phyloP scores from a whole-genome alignment of 768 basidiomycete species.

The Termitomyces eurrhizus region DNA sequence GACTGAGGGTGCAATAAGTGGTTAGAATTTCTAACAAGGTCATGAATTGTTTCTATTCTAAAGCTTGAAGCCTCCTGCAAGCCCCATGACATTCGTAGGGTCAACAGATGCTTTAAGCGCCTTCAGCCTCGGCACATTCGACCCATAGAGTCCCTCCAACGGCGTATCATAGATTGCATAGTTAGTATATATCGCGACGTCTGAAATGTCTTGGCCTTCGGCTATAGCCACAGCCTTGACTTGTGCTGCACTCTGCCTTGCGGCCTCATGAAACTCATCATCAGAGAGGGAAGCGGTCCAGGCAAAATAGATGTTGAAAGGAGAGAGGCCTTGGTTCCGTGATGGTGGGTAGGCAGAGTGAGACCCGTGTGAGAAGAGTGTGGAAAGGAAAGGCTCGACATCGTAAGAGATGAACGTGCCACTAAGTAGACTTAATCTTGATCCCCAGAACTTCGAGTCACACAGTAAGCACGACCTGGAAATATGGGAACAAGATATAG shows the following conservation, averaged over 20 bases:
- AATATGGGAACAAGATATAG: neutral
- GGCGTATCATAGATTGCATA: constrained; percentile 55
- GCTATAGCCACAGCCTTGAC: constrained; percentile 35
- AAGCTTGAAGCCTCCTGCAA: constrained; percentile 65
- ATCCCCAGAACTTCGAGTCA: constrained; percentile 41
- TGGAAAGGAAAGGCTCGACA: constrained; percentile 48
- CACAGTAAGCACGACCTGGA: neutral
- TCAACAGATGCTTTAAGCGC: constrained; percentile 44
- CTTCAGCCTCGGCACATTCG: constrained; percentile 37
- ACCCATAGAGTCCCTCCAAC: constrained; percentile 46
- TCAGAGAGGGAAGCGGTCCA: constrained; percentile 40
- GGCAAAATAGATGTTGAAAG: constrained; percentile 44
- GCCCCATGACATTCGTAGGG: constrained; percentile 57
- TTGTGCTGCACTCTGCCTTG: constrained; percentile 31
- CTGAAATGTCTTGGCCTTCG: constrained; percentile 34
- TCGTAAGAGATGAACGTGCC: constrained; percentile 38
- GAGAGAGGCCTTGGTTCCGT: constrained; percentile 33
- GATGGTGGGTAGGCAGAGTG: constrained; percentile 46
- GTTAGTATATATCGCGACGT: constrained; percentile 51
- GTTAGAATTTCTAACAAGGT: too few species aligned
- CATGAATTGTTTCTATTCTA: constrained; percentile 14
- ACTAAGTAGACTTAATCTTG: constrained; percentile 22
- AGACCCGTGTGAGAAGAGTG: constrained; percentile 33
- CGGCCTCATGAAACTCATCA: constrained; percentile 34
- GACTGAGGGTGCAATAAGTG: too few species aligned